These are phyloP conservation scores for Lojkania enalia DNA, from an alignment of 2,329 filamentous ascomycete species.

Conservation along the genomic window DNA sequence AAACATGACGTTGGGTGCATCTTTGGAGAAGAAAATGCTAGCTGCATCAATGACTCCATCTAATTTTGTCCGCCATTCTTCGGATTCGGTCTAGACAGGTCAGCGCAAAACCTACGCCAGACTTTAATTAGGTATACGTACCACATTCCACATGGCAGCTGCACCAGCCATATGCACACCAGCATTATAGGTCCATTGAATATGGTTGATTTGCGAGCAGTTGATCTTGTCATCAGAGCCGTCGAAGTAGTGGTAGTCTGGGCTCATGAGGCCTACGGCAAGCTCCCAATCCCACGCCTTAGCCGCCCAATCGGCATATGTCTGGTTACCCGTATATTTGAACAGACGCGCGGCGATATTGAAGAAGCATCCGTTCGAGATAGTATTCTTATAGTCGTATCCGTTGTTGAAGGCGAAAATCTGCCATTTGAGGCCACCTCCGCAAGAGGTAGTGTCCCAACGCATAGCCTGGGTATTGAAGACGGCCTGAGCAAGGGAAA, in stretches of 20 bases:
- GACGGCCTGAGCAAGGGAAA: constrained; percentile 69
- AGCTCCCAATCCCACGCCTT: constrained; percentile 63
- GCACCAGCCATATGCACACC: constrained; percentile 52
- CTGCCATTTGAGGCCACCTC: constrained; percentile 79
- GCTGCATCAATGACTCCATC: constrained; percentile 41
- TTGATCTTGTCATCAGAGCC: constrained; percentile 50
- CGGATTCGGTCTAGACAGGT: constrained; percentile 33
- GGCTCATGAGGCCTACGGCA: constrained; percentile 54
- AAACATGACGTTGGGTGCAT: constrained; percentile 47
- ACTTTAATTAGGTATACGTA: constrained; percentile 34
- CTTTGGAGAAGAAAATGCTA: constrained; percentile 49
- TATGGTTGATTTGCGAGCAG: constrained; percentile 49
- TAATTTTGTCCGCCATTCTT: constrained; percentile 36
- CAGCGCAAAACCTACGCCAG: background rate
- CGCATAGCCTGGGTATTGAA: constrained; percentile 71
- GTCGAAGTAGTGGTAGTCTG: constrained; percentile 51
- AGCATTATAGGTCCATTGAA: constrained; percentile 54
- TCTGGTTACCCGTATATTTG: constrained; percentile 66
- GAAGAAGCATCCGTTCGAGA: constrained; percentile 81
- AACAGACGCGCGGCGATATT: constrained; percentile 77
- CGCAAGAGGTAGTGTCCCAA: constrained; percentile 70
- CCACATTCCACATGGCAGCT: constrained; percentile 53
- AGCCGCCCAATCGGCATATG: constrained; percentile 62
- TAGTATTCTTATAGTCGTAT: constrained; percentile 80
- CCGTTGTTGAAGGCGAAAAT: constrained; percentile 77